Base-by-base conservation (phyloP, 495 filamentous ascomycete genomes). In the Aspergillus indologenus region DNA sequence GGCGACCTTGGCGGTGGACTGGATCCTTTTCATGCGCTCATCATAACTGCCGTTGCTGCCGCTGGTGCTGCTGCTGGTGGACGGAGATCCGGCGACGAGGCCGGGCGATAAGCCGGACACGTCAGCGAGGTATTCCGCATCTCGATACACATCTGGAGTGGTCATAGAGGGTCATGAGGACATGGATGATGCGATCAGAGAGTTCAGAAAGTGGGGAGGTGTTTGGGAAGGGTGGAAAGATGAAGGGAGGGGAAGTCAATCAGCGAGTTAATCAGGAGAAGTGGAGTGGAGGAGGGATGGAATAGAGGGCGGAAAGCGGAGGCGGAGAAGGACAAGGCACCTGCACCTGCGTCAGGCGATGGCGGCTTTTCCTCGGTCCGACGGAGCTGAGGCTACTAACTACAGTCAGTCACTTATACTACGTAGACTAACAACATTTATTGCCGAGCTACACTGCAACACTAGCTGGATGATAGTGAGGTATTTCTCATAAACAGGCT, bases 111-210 rank as follows among this genome's bases (percentile, higher is more conserved):
- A 70, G 65, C 74, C 69, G 68, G 72, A 77, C 64, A 78, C 74
- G 73, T 79, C 75, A 73, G 71, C 73, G 72, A 79, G 73, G 74
- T 76, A 74, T 71, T 79, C 76, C 67, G 76, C 76, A 78, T 79
- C 76, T 71, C 76, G 72, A 72, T 71, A 78, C 68, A 68, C 74
- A 74, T 75, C 74, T 63, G 71, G 71, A 68, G 76, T 76, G 64
- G 69, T 78, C 76, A 79, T 79, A 79, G 76, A 76, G 76, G 71
- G 65, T 79, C 75, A 78, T 78, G 67, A 66, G 73, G 71, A 65
- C 67, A 69, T 72, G 64, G 63, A 72, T 53, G 65, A 47, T 64
- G 49, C n/a, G n/a, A n/a, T n/a, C n/a, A n/a, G n/a, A n/a, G n/a
- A n/a, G n/a, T n/a, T n/a, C n/a, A n/a, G n/a, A n/a, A n/a, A n/a